phyloP scores from a whole-genome alignment of 192 early-diverging fungal species.

The Umbelopsis sp. region DNA sequence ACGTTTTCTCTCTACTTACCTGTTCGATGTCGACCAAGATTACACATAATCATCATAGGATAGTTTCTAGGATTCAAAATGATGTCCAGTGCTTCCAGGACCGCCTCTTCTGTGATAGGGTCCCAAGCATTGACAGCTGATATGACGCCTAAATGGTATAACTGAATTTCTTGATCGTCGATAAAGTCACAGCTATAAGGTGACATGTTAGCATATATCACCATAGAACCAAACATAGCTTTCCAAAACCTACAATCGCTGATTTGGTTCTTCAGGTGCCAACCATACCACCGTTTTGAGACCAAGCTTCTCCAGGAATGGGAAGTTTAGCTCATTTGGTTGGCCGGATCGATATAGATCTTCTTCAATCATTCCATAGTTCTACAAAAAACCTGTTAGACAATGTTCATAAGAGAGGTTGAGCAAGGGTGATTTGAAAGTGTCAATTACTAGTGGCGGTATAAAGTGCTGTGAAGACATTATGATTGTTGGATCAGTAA shows the following conservation, averaged over 20 bases:
- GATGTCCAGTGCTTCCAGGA: slow-evolving; percentile 84
- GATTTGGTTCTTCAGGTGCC: slow-evolving; percentile 96
- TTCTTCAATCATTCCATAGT: slow-evolving; percentile 98
- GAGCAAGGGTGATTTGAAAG: neutral
- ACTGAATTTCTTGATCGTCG: slow-evolving; percentile 95
- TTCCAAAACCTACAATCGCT: slow-evolving; percentile 71
- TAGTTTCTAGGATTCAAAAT: slow-evolving; percentile 88
- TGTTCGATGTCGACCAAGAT: slow-evolving; percentile 94
- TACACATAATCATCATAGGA: slow-evolving; percentile 98
- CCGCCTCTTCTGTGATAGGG: slow-evolving; percentile 96
- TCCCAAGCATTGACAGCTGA: slow-evolving; percentile 92
- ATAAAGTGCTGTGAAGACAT: slow-evolving; percentile 79
- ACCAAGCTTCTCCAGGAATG: slow-evolving; percentile 95
- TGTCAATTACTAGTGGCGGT: slow-evolving; percentile 67
- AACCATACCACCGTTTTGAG: slow-evolving; percentile 94
- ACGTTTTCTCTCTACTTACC: slow-evolving; percentile 44
- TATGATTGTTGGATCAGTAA: neutral
- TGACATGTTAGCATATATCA: neutral
- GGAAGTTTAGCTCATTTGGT: slow-evolving; percentile 99
- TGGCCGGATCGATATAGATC: slow-evolving; percentile 95
- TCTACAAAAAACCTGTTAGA: slow-evolving; percentile 50
- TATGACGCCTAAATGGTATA: slow-evolving; percentile 88
- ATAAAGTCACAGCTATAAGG: slow-evolving; percentile 83
- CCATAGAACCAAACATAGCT: neutral
- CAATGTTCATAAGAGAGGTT: neutral